Conservation (phyloP, 2,329 filamentous ascomycete species). For the Penicillium italicum region DNA sequence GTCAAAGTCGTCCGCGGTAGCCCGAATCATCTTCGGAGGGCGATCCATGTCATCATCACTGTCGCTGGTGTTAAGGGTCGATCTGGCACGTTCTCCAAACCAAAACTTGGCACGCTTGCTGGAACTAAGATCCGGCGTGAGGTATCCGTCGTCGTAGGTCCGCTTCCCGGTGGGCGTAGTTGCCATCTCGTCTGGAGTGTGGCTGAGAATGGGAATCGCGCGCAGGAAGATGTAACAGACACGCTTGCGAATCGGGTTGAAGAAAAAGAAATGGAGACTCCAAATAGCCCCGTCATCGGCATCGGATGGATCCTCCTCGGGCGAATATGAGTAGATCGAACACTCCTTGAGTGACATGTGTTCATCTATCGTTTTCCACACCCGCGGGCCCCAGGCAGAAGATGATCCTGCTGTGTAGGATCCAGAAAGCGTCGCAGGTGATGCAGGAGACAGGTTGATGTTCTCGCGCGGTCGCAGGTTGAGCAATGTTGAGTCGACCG, state of each 20-base stretch:
- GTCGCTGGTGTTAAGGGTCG: conserved; percentile 42
- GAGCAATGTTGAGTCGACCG: conserved; percentile 79
- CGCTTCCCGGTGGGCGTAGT: conserved; percentile 45
- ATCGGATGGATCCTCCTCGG: conserved; percentile 84
- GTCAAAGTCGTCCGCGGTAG: conserved; percentile 40
- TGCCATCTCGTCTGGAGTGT: conserved; percentile 56
- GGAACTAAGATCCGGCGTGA: conserved; percentile 55
- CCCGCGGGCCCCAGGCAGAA: conserved; percentile 77
- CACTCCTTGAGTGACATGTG: conserved; percentile 92
- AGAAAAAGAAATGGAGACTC: conserved; percentile 96
- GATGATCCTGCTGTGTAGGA: conserved; percentile 50
- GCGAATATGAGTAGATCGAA: conserved; percentile 82
- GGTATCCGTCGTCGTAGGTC: conserved; percentile 48
- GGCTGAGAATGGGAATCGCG: conserved; percentile 68
- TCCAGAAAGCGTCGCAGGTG: conserved; percentile 42
- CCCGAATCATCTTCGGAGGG: conserved; percentile 19
- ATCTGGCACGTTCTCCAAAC: conserved; percentile 65
- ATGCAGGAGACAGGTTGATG: conserved; percentile 40
- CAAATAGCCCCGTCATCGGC: conserved; percentile 93
- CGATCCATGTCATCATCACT: conserved; percentile 45
- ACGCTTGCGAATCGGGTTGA: conserved; percentile 86
- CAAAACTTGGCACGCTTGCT: conserved; percentile 84
- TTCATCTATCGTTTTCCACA: conserved; percentile 89
- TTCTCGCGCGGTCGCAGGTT: conserved; percentile 69
- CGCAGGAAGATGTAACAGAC: conserved; percentile 92